These are phyloP conservation scores for Fusarium sp. DNA, from an alignment of 2,329 filamentous ascomycete species.

Conservation along the genomic window DNA sequence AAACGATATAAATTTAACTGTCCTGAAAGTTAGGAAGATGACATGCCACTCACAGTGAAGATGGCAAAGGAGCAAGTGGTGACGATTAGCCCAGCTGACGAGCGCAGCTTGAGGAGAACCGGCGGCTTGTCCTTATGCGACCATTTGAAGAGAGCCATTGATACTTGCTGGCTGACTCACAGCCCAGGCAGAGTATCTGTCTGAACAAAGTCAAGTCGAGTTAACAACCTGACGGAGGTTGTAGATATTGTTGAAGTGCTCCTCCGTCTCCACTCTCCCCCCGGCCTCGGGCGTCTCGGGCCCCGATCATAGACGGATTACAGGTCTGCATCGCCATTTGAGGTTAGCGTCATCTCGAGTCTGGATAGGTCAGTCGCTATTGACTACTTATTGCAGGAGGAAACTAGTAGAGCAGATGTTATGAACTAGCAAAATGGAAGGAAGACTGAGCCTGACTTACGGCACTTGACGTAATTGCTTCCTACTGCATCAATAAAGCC, in stretches of 20 bases:
- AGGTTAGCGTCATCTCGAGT: conserved; percentile 23
- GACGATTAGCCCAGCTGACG: conserved; percentile 49
- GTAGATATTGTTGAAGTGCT: conserved; percentile 3
- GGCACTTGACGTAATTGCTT: no score
- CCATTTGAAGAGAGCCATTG: conserved; percentile 30
- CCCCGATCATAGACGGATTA: conserved; percentile 21
- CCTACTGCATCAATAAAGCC: no score
- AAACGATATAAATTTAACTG: conserved; percentile 4
- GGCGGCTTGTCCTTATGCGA: conserved; percentile 41
- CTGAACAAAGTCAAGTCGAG: not conserved
- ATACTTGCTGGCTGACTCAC: not conserved
- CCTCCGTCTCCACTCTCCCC: conserved; percentile 26
- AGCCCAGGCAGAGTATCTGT: not conserved
- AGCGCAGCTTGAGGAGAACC: conserved; percentile 46
- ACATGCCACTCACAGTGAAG: conserved; percentile 46
- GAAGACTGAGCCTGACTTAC: not conserved
- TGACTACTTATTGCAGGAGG: not conserved
- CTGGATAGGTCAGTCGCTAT: conserved; percentile 16
- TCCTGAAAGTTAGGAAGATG: not conserved
- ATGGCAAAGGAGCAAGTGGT: conserved; percentile 50
- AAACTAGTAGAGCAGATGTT: not conserved
- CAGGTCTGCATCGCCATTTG: conserved; percentile 17
- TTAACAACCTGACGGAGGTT: not conserved
- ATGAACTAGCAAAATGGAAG: not conserved
- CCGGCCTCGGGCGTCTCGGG: conserved; percentile 26